Percentiles rank a stretch among this genome's conserved stretches.
Conservation (phyloP, 352 stramenopile species). For the Globisporangium spinosum region DNA sequence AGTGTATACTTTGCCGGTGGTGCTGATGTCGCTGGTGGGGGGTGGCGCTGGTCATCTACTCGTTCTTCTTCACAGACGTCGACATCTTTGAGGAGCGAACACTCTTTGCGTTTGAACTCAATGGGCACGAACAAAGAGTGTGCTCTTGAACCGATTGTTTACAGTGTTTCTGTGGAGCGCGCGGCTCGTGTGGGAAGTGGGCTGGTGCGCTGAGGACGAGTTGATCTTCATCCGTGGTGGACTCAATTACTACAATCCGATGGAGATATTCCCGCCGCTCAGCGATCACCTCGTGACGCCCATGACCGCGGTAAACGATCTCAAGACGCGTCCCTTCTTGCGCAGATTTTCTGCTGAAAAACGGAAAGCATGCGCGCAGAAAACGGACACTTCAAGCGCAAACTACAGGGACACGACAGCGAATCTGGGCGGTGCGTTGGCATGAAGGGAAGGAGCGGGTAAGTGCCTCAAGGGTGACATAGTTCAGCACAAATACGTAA, state of each 20-base stretch:
- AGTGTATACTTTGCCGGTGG: slow-evolving; percentile 21
- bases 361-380: too few species aligned
- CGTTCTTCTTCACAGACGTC: slow-evolving; percentile 26
- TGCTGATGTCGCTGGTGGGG: slow-evolving; percentile 19
- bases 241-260: slow-evolving; percentile 42
- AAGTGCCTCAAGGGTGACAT: not conserved
- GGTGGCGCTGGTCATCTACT: slow-evolving; percentile 27
- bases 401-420: not conserved
- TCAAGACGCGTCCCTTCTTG: not conserved
- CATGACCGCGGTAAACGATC: slow-evolving; percentile 6
- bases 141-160: slow-evolving; percentile 41
- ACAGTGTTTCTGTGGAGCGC: slow-evolving; percentile 43
- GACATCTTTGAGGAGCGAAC: slow-evolving; percentile 29
- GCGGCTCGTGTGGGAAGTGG: slow-evolving; percentile 33
- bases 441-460: not conserved
- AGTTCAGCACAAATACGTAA: not conserved
- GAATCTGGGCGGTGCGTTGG: not conserved
- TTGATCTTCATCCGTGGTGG: slow-evolving; percentile 36
- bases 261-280: slow-evolving; percentile 37
- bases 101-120: slow-evolving; percentile 23
- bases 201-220: slow-evolving; percentile 28
- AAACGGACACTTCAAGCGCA: not conserved
- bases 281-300: not conserved
- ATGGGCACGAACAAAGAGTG: slow-evolving; percentile 29
- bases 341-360: not conserved